Base-by-base conservation (phyloP, 1,139 yeast species). In the Hyphopichia fennica region DNA sequence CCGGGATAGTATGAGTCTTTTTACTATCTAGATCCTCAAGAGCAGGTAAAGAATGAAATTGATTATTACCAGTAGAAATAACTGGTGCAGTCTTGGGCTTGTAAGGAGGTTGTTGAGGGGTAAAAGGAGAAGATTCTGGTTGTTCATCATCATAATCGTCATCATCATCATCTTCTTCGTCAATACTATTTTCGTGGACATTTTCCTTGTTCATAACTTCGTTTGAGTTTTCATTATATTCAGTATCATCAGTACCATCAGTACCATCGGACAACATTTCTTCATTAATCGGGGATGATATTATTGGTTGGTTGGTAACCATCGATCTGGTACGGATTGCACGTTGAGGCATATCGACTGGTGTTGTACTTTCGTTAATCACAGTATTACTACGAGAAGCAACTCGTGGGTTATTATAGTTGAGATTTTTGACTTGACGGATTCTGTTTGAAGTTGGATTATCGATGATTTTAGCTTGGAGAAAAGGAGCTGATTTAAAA, bases 401-500 rank as follows among this genome's bases (percentile, higher is more conserved):
- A 25, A 25, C 28, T 10, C 13, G 8, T 25, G 28, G n/a, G 19
- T 18, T 14, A 17, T 22, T 31, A n/a, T 20, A 31, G 28, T 20
- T 38, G 20, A 8, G 20, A 18, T 17, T 38, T 32, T 23, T 20
- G 14, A 8, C 10, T 29, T 27, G 27, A 23, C 39, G 33, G 3
- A 11, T 25, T 13, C 34, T 25, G 4, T 45, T 66, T 58, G 45
- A 60, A 23, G 54, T 49, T 13, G 73, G 74, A 44, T 65, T 68
- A 46, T 63, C 72, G 20, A 65, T 60, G 22, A 65, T 62, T 44
- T 70, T 71, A 14, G 70, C 72, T 53, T 61, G 75, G 38, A 72
- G 60, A 52, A 73, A 72, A 13, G 75, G 73, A 0, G 77, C 78
- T 74, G 69, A 75, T 48, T 72, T 72, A 54, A 73, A 73, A 42